Evolutionary conservation across 1,139 yeast genomes (phyloP), one percentile per base, ranked within the genome.

Genomic region (Blastobotrys buckinghamii): DNA sequence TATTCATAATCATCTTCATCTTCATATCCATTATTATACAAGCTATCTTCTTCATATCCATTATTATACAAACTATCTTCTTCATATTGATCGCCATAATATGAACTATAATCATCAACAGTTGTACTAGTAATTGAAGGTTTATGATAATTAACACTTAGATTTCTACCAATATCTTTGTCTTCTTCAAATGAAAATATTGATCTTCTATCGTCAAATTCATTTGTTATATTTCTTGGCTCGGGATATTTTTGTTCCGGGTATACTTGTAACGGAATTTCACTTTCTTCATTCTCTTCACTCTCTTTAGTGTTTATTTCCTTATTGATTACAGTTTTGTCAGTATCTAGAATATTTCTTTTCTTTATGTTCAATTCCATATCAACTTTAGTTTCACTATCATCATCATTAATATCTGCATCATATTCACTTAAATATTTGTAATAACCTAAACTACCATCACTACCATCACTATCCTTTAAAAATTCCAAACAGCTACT

Each of bases 181-280:
- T 54, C 57, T n/a, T 55, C 57, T 33, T 62, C 64, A 50, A 65
- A 65, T 26, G 68, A 64, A 42, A 63, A 65, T 22, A 55, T 47
- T 16, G 68, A 64, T 17, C 51, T 50, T 2, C 47, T 27, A 47
- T 59, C 62, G 3, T 39, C 35, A 13, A 2, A 12, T 4, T 16
- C 24, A 22, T 22, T 22, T 30, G 6, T 17, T 41, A 26, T 13
- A 29, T 26, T 29, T 20, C 24, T 29, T 6, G 24, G 42, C 20
- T 29, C 10, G n/a, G 15, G 12, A 7, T 43, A 20, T 24, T 6
- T 17, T 36, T 36, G 16, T 13, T 24, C 20, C 9, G 39, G 24
- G 7, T 22, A 22, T 22, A 22, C 24, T 22, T 22, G 24, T 22
- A 15, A n/a, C n/a, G n/a, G 16, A 4, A 12, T 6, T 13, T 13